These are phyloP conservation scores for Bromus sterilis DNA, from an alignment of 176 grass and related monocot species.

Conservation along the genomic window DNA sequence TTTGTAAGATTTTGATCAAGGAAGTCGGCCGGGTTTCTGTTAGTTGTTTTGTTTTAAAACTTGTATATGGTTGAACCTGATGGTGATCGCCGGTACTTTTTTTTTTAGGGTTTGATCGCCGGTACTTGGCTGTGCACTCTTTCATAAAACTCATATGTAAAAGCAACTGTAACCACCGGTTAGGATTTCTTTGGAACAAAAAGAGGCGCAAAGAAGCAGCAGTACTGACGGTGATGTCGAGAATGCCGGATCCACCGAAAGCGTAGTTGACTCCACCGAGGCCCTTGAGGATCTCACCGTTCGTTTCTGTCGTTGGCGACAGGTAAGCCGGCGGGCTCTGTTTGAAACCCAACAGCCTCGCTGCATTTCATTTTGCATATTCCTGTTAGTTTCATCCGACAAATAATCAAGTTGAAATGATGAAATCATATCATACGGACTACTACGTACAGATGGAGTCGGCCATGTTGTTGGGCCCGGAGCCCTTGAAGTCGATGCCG, in stretches of 20 bases:
- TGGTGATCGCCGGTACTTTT: too few species aligned
- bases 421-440: too few species aligned
- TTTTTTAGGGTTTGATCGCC: too few species aligned
- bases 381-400: neutral
- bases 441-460: constrained; percentile 38
- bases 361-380: constrained; percentile 19
- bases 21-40: too few species aligned
- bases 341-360: constrained; percentile 38
- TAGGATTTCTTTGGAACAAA: too few species aligned
- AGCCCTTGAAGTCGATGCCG: constrained; percentile 44
- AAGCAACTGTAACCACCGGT: too few species aligned
- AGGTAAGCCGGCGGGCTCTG: constrained; percentile 51
- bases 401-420: neutral
- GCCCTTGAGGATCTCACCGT: constrained; percentile 24
- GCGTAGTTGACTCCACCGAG: constrained; percentile 47
- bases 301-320: constrained; percentile 21
- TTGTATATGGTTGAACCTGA: too few species aligned
- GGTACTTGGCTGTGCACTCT: too few species aligned
- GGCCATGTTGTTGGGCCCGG: constrained; percentile 38
- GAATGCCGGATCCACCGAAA: constrained; percentile 45
- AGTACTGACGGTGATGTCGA: constrained; percentile 40
- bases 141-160: too few species aligned
- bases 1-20: too few species aligned
- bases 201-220: too few species aligned
- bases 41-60: too few species aligned